These are phyloP conservation scores for Tolypocladium album DNA, from an alignment of 2,329 filamentous ascomycete species.

Conservation along the genomic window DNA sequence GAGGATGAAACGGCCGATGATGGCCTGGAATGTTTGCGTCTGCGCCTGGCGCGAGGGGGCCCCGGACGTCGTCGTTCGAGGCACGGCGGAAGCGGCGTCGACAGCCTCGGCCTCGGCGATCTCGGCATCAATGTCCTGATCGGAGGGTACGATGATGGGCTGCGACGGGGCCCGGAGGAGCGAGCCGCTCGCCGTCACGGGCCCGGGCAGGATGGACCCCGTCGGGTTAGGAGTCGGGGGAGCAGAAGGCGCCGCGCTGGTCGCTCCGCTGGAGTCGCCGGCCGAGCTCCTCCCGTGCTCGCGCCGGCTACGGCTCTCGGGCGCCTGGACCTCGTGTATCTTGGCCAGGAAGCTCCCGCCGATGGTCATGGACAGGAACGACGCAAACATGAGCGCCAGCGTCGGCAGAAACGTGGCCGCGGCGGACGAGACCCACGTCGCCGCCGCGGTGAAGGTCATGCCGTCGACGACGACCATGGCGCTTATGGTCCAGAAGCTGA, in stretches of 20 bases:
- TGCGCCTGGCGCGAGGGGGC: constrained; percentile 12
- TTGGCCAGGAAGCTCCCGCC: constrained; percentile 48
- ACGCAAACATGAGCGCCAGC: constrained; percentile 37
- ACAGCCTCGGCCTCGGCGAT: constrained; percentile 43
- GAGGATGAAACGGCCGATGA: constrained; percentile 48
- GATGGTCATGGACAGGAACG: constrained; percentile 46
- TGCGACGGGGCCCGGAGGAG: constrained; percentile 4
- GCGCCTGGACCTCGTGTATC: constrained; percentile 46
- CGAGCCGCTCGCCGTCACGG: constrained; percentile 24
- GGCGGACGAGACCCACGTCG: constrained; percentile 44
- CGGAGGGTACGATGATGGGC: constrained; percentile 49
- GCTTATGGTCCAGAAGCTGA: constrained; percentile 53
- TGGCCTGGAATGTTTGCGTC: constrained; percentile 37
- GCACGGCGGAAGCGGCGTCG: constrained; percentile 26
- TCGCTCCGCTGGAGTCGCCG: constrained; percentile 10
- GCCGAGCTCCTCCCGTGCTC: constrained; percentile 14
- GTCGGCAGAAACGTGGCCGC: constrained; percentile 46
- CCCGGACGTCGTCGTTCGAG: constrained; percentile 12
- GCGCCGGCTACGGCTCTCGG: constrained; percentile 42
- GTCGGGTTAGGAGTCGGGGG: constrained; percentile 13
- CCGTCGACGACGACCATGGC: constrained; percentile 55
- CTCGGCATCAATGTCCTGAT: constrained; percentile 53
- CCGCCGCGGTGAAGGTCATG: constrained; percentile 45
- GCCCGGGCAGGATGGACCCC: constrained; percentile 25
- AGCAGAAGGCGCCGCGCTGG: constrained; percentile 13